Evolutionary conservation across 2,329 filamentous ascomycete species (phyloP), one percentile per base, ranked within the genome.

Genomic region (Colletotrichum liriopes): DNA sequence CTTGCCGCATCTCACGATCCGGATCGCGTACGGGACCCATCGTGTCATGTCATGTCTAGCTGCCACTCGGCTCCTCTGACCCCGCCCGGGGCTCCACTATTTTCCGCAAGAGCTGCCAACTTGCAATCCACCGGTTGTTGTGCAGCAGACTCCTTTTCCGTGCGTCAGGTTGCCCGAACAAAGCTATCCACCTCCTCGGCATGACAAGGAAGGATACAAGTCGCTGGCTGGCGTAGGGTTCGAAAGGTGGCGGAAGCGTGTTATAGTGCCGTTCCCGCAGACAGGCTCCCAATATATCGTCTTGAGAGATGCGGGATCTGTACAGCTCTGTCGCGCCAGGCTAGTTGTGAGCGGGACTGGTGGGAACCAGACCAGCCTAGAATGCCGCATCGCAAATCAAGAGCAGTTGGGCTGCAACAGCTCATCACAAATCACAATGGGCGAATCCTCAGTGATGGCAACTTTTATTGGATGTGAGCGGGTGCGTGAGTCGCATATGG

Each of bases 1-100:
- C 45, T 45, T 63, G 32, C 60, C 60, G 60, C 47, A 52, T 39
- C 60, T 63, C 23, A 51, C 35, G 16, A 39, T 39, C 47, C n/a
- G 9, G 14, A 52, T 29, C 26, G 41, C n/a, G 43, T 39, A 43
- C 23, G 23, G 55, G 60, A n/a, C n/a, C n/a, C 14, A 26, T 49
- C 68, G 64, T 67, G 63, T 65, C 67, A 39, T 39, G 37, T 55
- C 35, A 49, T 71, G 68, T 67, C 68, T 62, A 55, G 68, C 51
- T 55, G 51, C 41, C 23, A 39, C 45, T 55, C 35, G 39, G 32
- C 47, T 56, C 35, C 39, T 37, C 20, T 7, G 14, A 37, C 55
- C 63, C 67, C 47, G 67, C 63, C 63, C 51, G 51, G 14, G 5
- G 3, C 23, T 45, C 60, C 41, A 20, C 32, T n/a, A 37, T 29